phyloP scores from a whole-genome alignment of 495 filamentous ascomycete species.

The Cairneyella variabilis region DNA sequence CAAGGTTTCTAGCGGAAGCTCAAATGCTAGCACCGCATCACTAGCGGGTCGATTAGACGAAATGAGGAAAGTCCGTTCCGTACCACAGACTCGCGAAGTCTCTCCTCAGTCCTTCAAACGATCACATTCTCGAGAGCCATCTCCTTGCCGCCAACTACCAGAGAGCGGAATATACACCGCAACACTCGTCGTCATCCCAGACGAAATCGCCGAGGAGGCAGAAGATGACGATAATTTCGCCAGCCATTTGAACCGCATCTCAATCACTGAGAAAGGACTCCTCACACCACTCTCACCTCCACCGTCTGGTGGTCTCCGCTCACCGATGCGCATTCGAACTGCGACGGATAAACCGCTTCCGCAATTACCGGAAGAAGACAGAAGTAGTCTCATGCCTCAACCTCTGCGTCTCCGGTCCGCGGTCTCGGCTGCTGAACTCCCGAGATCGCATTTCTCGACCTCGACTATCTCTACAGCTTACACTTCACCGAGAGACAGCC shows the following conservation, averaged over 20 bases:
- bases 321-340: not conserved
- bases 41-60: not conserved
- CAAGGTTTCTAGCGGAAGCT: not conserved
- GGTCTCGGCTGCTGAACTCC: slow-evolving; percentile 20
- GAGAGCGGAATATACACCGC: slow-evolving; percentile 25
- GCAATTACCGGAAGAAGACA: slow-evolving; percentile 20
- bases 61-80: not conserved
- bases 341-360: slow-evolving; percentile 22
- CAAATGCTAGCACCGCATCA: not conserved
- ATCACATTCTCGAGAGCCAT: slow-evolving; percentile 16
- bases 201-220: slow-evolving; percentile 49
- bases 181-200: slow-evolving; percentile 38
- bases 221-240: slow-evolving; percentile 53
- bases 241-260: slow-evolving; percentile 36
- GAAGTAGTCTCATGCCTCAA: slow-evolving; percentile 1
- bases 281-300: slow-evolving; percentile 44
- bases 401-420: slow-evolving; percentile 12
- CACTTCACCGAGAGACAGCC: slow-evolving; percentile 25
- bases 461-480: slow-evolving; percentile 33
- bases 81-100: slow-evolving; percentile 8
- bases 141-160: slow-evolving; percentile 38
- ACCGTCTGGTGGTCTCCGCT: slow-evolving; percentile 23
- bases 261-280: slow-evolving; percentile 32
- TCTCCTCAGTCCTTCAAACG: slow-evolving; percentile 17
- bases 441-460: slow-evolving; percentile 32